A percentile compares a stretch with the other conserved stretches of the same genome.
These are phyloP conservation scores for Talaromyces liani DNA, from an alignment of 495 filamentous ascomycete species.

Conservation along the genomic window DNA sequence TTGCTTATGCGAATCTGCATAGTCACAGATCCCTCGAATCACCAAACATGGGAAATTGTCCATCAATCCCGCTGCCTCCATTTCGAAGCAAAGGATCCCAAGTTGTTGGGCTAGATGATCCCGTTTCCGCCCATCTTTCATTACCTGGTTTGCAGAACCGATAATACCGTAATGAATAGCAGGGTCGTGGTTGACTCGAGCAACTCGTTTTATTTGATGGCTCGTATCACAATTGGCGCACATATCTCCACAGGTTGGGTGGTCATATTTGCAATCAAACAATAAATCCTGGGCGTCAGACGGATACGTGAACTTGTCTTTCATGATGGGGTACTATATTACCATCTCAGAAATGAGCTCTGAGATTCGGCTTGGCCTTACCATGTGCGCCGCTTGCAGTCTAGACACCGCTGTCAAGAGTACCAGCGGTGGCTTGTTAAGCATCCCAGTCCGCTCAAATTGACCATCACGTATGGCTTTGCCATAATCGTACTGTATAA, in stretches of 20 bases:
- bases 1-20: conserved; percentile 26
- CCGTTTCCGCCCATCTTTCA: conserved; percentile 11
- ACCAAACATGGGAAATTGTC: conserved; percentile 21
- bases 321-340: conserved; percentile 12
- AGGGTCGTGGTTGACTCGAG: neutral
- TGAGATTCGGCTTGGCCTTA: conserved; percentile 10
- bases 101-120: conserved; percentile 21
- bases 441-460: conserved; percentile 19
- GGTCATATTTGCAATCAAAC: conserved; percentile 21
- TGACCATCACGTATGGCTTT: conserved; percentile 8
- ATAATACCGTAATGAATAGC: conserved; percentile 15
- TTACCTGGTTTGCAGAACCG: conserved; percentile 13
- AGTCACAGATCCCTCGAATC: conserved; percentile 26
- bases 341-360: conserved; percentile 14
- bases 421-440: conserved; percentile 20
- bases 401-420: conserved; percentile 19
- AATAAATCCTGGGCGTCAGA: conserved; percentile 18
- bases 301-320: conserved; percentile 16
- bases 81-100: conserved; percentile 21
- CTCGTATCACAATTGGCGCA: conserved; percentile 6
- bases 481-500: conserved; percentile 32
- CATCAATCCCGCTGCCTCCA: conserved; percentile 28
- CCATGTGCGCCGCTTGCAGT: conserved; percentile 14
- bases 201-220: neutral
- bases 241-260: conserved; percentile 10